phyloP scores from a whole-genome alignment of 2,329 filamentous ascomycete species.

The Furcasterigmium sp. region DNA sequence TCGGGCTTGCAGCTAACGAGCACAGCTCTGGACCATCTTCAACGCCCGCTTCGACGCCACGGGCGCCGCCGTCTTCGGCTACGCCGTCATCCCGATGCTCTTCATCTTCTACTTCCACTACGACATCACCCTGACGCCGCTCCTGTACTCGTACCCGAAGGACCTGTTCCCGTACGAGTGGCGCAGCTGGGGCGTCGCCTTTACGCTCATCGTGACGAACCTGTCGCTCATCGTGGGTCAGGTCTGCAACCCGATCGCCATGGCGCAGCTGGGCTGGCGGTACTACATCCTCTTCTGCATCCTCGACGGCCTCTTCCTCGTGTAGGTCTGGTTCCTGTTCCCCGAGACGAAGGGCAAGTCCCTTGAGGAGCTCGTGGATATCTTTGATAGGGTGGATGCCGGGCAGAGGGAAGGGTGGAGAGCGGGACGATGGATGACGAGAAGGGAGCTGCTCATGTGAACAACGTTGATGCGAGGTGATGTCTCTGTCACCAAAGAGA shows the following conservation, averaged over 20 bases:
- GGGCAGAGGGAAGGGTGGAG: constrained; percentile 13
- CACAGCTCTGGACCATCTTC: constrained; percentile 22
- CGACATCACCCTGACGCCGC: constrained; percentile 39
- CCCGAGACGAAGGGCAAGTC: constrained; percentile 52
- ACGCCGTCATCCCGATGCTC: constrained; percentile 24
- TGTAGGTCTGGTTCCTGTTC: constrained; percentile 49
- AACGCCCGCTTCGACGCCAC: constrained; percentile 23
- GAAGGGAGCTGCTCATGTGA: constrained; percentile 7
- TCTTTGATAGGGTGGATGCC: constrained; percentile 34
- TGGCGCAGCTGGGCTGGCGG: constrained; percentile 29
- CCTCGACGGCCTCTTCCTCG: constrained; percentile 44
- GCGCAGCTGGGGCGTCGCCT: constrained; percentile 1
- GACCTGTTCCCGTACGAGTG: constrained; percentile 30
- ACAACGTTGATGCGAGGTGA: no score
- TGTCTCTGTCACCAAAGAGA: no score
- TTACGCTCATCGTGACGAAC: constrained; percentile 1
- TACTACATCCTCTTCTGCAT: constrained; percentile 41
- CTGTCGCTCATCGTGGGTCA: background rate
- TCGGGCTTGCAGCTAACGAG: constrained; percentile 14
- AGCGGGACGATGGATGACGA: constrained; percentile 13
- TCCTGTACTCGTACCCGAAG: constrained; percentile 36
- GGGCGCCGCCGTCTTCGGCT: constrained; percentile 16
- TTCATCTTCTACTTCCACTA: constrained; percentile 42
- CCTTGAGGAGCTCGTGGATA: constrained; percentile 46
- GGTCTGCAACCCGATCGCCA: constrained; percentile 25